phyloP scores from a whole-genome alignment of 495 filamentous ascomycete genomes.

The Venustampulla echinocandica region DNA sequence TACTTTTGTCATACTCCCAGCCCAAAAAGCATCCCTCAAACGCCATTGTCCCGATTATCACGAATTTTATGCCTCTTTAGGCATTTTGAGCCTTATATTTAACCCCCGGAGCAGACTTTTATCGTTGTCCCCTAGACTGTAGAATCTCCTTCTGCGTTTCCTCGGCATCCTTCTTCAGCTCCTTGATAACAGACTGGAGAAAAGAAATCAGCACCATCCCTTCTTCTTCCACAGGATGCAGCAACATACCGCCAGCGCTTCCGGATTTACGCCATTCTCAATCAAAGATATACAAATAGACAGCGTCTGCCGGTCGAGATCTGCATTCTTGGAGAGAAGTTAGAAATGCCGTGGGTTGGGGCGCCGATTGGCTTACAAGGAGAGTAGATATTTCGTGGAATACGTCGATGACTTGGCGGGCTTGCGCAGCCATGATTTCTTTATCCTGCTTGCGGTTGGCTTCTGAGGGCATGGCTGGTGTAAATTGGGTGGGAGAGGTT shows the following conservation, averaged over 20 bases:
- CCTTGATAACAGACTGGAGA: constrained; percentile 59
- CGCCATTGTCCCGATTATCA: too few species aligned
- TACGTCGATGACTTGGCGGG: constrained; percentile 93
- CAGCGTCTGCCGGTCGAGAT: constrained; percentile 80
- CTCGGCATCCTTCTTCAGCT: constrained; percentile 56
- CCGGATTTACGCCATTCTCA: constrained; percentile 94
- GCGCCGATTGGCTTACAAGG: constrained; percentile 52
- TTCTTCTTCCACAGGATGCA: neutral
- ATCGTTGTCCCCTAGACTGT: constrained; percentile 4
- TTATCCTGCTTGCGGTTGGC: constrained; percentile 15
- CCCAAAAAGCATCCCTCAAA: too few species aligned
- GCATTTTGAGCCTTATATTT: neutral
- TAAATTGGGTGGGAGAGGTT: too few species aligned
- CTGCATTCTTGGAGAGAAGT: constrained; percentile 63
- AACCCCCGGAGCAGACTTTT: too few species aligned
- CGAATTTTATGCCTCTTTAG: too few species aligned
- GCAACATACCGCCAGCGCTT: constrained; percentile 76
- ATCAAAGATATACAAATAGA: constrained; percentile 93
- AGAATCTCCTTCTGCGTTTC: constrained; percentile 25
- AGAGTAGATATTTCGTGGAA: constrained; percentile 88
- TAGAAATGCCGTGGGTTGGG: too few species aligned
- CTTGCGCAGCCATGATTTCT: constrained; percentile 28
- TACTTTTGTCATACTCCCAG: too few species aligned
- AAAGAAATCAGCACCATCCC: neutral
- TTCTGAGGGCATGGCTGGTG: constrained; percentile 14